These are phyloP conservation scores for Venturia nashicola DNA, from an alignment of 2,329 filamentous ascomycete species.

Conservation along the genomic window DNA sequence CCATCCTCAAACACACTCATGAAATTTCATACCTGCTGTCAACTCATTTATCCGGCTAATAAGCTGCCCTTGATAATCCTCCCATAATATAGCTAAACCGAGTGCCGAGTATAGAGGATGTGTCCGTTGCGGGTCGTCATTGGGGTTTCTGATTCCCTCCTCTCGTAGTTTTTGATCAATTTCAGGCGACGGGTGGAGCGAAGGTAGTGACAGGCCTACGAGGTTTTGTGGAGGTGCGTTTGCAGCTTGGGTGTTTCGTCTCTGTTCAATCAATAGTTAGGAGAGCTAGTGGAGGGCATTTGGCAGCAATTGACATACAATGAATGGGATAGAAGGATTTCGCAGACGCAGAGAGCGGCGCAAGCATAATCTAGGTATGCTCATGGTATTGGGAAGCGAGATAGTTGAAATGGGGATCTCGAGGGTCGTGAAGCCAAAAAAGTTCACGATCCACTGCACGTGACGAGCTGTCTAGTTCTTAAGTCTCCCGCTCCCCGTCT, in stretches of 20 bases:
- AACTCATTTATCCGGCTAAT: constrained; percentile 64
- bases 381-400: not conserved
- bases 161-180: constrained; percentile 28
- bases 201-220: constrained; percentile 31
- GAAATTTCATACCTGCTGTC: constrained; percentile 50
- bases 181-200: constrained; percentile 28
- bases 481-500: not conserved
- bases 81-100: constrained; percentile 69
- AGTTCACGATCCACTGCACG: not conserved
- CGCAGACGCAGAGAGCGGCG: not conserved
- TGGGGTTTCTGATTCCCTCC: constrained; percentile 46
- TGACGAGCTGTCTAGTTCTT: no score
- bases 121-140: not conserved
- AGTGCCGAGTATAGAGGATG: constrained; percentile 48
- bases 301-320: not conserved
- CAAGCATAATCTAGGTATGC: not conserved
- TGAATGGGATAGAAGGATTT: not conserved
- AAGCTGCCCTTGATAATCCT: constrained; percentile 64
- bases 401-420: not conserved
- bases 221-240: constrained; percentile 14
- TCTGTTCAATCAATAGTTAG: constrained; percentile 15
- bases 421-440: not conserved
- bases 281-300: not conserved
- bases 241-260: constrained; percentile 14
- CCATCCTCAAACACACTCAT: not conserved